phyloP scores from a whole-genome alignment of 352 stramenopile species.

The Lagenidium giganteum region DNA sequence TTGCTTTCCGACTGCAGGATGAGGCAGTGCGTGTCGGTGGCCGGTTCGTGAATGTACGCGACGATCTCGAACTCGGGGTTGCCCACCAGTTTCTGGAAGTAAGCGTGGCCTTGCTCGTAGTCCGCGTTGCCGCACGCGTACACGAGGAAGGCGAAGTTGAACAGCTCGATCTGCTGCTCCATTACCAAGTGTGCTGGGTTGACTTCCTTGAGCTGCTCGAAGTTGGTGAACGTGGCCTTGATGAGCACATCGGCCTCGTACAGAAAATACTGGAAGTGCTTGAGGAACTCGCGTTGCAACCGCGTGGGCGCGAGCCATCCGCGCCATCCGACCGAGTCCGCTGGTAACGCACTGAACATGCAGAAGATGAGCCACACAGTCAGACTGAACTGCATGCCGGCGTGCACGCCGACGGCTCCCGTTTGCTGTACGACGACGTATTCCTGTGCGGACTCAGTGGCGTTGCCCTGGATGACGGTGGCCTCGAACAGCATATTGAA shows the following conservation, averaged over 20 bases:
- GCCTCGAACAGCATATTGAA: conserved; percentile 23
- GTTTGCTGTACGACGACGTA: conserved; percentile 12
- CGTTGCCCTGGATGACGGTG: conserved; percentile 1
- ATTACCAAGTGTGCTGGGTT: conserved; percentile 33
- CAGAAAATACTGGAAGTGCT: conserved; percentile 32
- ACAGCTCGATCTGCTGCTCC: conserved; percentile 30
- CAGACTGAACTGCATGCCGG: conserved; percentile 26
- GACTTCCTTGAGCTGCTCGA: conserved; percentile 18
- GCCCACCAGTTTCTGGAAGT: conserved; percentile 22
- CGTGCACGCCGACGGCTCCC: conserved; percentile 21
- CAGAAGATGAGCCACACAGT: conserved; percentile 20
- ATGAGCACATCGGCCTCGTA: conserved; percentile 31
- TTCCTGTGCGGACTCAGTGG: not conserved
- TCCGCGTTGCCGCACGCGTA: conserved; percentile 33
- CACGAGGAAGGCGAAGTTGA: conserved; percentile 40
- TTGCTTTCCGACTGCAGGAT: conserved; percentile 20
- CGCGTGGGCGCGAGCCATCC: conserved; percentile 15
- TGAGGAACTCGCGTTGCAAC: conserved; percentile 1
- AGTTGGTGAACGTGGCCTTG: conserved; percentile 21
- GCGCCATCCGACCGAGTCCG: conserved; percentile 11
- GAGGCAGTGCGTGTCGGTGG: conserved; percentile 36
- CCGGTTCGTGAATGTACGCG: conserved; percentile 26
- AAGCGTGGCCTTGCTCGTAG: conserved; percentile 20
- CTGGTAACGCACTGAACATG: conserved; percentile 30
- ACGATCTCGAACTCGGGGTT: conserved; percentile 20